phyloP scores from a whole-genome alignment of 306 rosid genomes.

The Acmispon strigosus region DNA sequence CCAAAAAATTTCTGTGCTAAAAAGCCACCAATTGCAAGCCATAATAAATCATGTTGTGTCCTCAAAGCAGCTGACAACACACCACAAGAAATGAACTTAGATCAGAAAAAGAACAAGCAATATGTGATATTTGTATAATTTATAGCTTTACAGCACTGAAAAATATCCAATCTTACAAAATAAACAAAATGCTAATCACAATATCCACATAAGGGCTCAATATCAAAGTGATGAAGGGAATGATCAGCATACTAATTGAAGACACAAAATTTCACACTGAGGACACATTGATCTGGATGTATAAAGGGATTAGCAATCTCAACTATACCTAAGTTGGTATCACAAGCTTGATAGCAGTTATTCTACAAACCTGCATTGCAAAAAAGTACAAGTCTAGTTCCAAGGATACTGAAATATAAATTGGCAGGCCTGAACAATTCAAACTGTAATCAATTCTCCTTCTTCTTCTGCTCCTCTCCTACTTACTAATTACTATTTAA shows the following conservation, averaged over 20 bases:
- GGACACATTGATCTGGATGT: conserved; percentile 63
- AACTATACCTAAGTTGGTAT: conserved; percentile 88
- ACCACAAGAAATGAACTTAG: background rate
- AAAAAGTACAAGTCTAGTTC: background rate
- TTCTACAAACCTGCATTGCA: conserved; percentile 74
- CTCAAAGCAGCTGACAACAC: background rate
- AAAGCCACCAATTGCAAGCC: background rate
- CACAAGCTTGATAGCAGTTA: conserved; percentile 92
- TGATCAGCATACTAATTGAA: background rate
- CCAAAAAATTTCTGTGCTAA: too few relatives aligned
- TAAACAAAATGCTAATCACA: background rate
- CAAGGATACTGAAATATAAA: background rate
- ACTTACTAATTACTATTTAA: too few relatives aligned
- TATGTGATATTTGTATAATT: background rate
- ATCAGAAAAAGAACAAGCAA: background rate
- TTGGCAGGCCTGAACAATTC: background rate
- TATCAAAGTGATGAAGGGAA: background rate
- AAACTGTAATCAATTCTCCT: background rate
- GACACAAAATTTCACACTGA: conserved; percentile 19
- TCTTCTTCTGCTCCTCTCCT: too few relatives aligned
- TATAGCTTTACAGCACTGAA: background rate
- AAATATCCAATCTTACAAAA: background rate
- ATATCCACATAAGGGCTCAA: conserved; percentile 9
- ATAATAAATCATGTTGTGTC: background rate
- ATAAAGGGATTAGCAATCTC: conserved; percentile 87